phyloP scores from a whole-genome alignment of 805 yeast species.

The Kurtzmaniella cleridarum region DNA sequence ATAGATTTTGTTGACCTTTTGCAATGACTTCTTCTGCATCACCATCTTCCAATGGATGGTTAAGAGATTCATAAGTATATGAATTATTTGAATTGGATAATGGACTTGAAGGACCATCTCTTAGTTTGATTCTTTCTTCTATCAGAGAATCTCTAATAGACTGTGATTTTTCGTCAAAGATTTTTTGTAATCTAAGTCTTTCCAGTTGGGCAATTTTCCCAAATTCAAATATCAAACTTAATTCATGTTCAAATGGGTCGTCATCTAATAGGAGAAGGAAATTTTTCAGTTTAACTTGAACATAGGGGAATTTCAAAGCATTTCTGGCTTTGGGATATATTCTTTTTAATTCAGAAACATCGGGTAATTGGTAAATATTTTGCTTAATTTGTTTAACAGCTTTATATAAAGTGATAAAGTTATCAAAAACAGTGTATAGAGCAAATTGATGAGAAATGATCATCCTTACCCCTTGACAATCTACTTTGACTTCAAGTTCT shows the following conservation, averaged over 20 bases:
- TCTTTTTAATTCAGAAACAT: constrained; percentile 20
- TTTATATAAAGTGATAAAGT: constrained; percentile 62
- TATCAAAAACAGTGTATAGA: constrained; percentile 76
- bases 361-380: constrained; percentile 38
- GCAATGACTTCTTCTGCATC: constrained; percentile 23
- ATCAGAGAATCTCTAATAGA: constrained; percentile 11
- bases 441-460: constrained; percentile 69
- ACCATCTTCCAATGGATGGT: constrained; percentile 10
- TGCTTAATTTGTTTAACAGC: constrained; percentile 52
- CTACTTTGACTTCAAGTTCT: constrained; percentile 15
- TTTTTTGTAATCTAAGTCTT: constrained; percentile 45
- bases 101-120: constrained; percentile 1
- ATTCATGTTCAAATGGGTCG: constrained; percentile 82
- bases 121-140: constrained; percentile 9
- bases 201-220: constrained; percentile 63
- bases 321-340: constrained; percentile 32
- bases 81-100: not conserved
- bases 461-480: constrained; percentile 39
- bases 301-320: constrained; percentile 46
- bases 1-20: constrained; percentile 20
- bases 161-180: constrained; percentile 26
- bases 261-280: constrained; percentile 70
- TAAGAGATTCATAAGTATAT: not conserved
- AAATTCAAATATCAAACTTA: constrained; percentile 58
- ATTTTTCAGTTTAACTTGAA: constrained; percentile 50